Conservation (phyloP, 331 rosid species). For the Rosa hybrid region DNA sequence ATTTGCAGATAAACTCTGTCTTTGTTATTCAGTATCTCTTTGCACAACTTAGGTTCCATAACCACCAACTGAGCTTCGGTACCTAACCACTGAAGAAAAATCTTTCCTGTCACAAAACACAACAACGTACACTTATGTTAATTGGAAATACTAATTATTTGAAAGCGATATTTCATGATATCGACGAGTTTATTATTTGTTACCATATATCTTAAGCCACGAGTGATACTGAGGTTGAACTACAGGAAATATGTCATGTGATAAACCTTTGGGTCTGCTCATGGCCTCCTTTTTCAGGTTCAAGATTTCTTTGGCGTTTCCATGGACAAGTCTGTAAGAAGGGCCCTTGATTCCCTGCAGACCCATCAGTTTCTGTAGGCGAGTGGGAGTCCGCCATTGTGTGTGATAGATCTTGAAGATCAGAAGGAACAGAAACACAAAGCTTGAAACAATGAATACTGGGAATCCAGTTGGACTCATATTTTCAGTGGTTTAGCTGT, state of each 20-base stretch:
- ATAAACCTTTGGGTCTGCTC: background rate
- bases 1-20: background rate
- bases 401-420: background rate
- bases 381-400: background rate
- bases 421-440: background rate
- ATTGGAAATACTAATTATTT: background rate
- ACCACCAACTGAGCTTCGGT: background rate
- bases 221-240: slow-evolving; percentile 1
- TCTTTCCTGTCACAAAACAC: background rate
- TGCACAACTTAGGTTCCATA: background rate
- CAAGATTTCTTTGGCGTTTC: background rate
- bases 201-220: background rate
- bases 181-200: background rate
- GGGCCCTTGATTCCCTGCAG: background rate
- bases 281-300: background rate
- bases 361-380: background rate
- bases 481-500: background rate
- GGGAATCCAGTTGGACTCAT: background rate
- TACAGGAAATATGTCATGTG: background rate
- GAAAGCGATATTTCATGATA: background rate
- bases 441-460: background rate
- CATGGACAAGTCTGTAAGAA: background rate
- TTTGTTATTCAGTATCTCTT: background rate
- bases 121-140: background rate
- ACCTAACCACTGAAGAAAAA: background rate